A percentile compares a stretch with the other conserved stretches of the same genome.
Conservation (phyloP, 2,329 filamentous ascomycete species). For the Penicillium janthinellum region DNA sequence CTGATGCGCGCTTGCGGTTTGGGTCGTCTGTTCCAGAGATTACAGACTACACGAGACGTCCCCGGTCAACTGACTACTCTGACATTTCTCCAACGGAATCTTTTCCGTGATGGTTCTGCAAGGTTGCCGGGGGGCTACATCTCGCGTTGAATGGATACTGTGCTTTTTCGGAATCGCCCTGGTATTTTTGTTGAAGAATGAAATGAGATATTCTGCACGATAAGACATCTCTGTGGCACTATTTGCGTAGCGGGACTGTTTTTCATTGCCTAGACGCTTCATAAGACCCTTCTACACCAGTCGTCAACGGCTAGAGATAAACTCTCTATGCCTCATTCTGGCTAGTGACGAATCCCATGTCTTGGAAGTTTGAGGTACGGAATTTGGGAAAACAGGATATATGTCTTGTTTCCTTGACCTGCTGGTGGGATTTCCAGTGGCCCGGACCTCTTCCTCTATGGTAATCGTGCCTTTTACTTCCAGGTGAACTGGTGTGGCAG, state of each 20-base stretch:
- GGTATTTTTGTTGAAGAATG: neutral
- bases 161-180: neutral
- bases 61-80: neutral
- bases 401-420: conserved; percentile 5
- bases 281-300: too few relatives aligned
- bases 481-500: too few relatives aligned
- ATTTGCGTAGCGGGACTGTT: neutral
- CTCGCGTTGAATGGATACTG: neutral
- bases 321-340: too few relatives aligned
- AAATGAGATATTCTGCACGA: neutral
- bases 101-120: neutral
- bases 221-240: neutral
- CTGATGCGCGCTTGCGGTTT: neutral
- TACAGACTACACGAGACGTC: neutral
- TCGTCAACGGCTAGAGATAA: too few relatives aligned
- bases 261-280: too few relatives aligned
- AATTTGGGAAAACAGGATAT: neutral
- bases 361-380: conserved; percentile 8
- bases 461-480: too few relatives aligned
- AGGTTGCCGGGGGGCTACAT: too few relatives aligned
- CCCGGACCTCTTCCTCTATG: neutral
- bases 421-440: conserved; percentile 6
- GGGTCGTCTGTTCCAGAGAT: neutral
- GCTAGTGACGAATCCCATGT: neutral
- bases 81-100: neutral